These are phyloP conservation scores for Candida boidinii DNA, from an alignment of 805 yeast genomes.

Conservation along the genomic window DNA sequence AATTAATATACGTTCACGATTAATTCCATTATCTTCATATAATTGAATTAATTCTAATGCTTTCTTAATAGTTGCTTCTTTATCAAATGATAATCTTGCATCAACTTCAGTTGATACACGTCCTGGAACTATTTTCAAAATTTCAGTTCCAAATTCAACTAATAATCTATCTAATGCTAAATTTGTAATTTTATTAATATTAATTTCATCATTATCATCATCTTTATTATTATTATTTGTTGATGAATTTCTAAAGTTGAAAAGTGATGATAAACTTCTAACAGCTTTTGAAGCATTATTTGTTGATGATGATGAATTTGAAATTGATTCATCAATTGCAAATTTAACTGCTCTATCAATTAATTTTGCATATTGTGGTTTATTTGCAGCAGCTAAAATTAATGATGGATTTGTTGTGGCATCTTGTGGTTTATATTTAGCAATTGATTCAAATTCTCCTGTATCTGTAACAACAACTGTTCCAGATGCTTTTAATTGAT, in stretches of 20 bases:
- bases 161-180: conserved; percentile 74
- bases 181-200: conserved; percentile 50
- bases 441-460: conserved; percentile 88
- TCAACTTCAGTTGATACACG: conserved; percentile 94
- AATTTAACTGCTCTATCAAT: conserved; percentile 76
- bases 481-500: conserved; percentile 77
- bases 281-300: conserved; percentile 30
- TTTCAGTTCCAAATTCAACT: conserved; percentile 83
- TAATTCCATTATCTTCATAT: conserved; percentile 68
- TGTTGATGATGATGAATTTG: too few relatives aligned
- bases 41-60: conserved; percentile 75
- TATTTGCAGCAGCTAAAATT: conserved; percentile 81
- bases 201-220: too few relatives aligned
- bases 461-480: conserved; percentile 90
- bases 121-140: conserved; percentile 82
- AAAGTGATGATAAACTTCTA: too few relatives aligned
- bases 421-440: conserved; percentile 90
- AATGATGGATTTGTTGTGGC: conserved; percentile 92
- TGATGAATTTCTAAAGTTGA: too few relatives aligned
- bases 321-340: too few relatives aligned
- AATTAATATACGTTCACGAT: conserved; percentile 75
- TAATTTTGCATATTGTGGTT: conserved; percentile 68
- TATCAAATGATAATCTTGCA: conserved; percentile 86
- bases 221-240: not conserved
- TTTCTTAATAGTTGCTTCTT: conserved; percentile 76